Base-by-base conservation (phyloP, 2,329 filamentous ascomycete genomes). In the Phoma sp. region DNA sequence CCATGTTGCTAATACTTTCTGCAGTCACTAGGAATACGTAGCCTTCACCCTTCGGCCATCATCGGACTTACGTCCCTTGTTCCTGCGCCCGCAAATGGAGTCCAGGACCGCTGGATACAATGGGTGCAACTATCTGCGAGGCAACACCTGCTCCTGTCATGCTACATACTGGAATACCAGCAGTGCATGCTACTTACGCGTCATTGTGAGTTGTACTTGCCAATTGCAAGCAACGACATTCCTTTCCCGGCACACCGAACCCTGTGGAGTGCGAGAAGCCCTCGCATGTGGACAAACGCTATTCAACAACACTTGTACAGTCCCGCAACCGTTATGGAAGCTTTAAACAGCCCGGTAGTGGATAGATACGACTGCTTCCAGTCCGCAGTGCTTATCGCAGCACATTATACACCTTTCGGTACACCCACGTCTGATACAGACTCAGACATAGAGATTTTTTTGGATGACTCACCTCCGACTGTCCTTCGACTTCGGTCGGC, bases 121-220 rank as follows among this genome's bases (percentile, higher is more conserved):
- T 78, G 75, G 75, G 61, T 73, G 10, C 57, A 65, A 19, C 52
- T 71, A 2, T 64, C 68, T 8, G 63, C 60, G 19, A 72, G 64
- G 55, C 73, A 74, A 54, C 74, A 74, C 7, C 63, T 80, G 3
- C 68, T 80, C 4, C 51, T 75, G 12, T 72, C 75, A 10, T 80
- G 76, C 64, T 78, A 75, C 49, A 64, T 79, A 22, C 65, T 81
- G 9, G 77, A 79, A 44, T 70, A 68, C 8, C 75, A 79, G 38
- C 76, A 78, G 55, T 57, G 65, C 12, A 61, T 64, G 8, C 55
- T 74, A 0, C 62, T 76, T 6, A 69, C 67, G 25, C 70, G 71
- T 21, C 55, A 61, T 35, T 46, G 63, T 15, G 51, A 59, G 17
- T 52, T 44, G 9, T 67, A 63, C 2, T 33, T 68, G 6, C 52